Evolutionary conservation across 768 basidiomycete genomes (phyloP).

Genomic region (Lentinus brumalis): DNA sequence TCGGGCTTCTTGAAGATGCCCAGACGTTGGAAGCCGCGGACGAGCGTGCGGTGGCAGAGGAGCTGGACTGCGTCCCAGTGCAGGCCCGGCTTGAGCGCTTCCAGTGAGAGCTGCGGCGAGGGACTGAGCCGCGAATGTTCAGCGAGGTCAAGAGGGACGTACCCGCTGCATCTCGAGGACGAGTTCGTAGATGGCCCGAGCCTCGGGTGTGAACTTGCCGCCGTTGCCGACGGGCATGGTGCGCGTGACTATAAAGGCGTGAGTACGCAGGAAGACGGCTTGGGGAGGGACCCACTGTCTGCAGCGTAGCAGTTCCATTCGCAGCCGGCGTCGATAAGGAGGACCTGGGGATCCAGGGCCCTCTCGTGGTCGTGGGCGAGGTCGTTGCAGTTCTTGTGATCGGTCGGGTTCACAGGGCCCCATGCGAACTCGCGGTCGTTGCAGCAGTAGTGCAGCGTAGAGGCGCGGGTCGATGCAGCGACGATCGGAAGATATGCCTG

Average conservation of each 20-base stretch:
- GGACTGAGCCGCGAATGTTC: background rate
- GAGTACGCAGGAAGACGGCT: slow-evolving; percentile 7
- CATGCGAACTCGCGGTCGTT: slow-evolving; percentile 87
- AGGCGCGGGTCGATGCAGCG: slow-evolving; percentile 82
- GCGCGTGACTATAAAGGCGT: slow-evolving; percentile 48
- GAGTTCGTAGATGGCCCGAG: slow-evolving; percentile 80
- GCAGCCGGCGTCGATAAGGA: slow-evolving; percentile 94
- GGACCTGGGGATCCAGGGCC: slow-evolving; percentile 63
- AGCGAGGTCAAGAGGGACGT: slow-evolving; percentile 7
- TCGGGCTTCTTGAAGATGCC: slow-evolving; percentile 78
- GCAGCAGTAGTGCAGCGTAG: slow-evolving; percentile 93
- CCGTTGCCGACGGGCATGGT: slow-evolving; percentile 94
- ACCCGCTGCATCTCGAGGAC: slow-evolving; percentile 92
- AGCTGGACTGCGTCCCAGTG: slow-evolving; percentile 92
- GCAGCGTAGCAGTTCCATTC: slow-evolving; percentile 77
- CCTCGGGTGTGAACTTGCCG: slow-evolving; percentile 83
- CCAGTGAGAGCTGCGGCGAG: slow-evolving; percentile 60
- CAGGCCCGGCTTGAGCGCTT: slow-evolving; percentile 68
- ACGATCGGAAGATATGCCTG: slow-evolving; percentile 95
- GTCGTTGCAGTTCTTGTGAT: slow-evolving; percentile 53
- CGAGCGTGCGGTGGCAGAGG: slow-evolving; percentile 79
- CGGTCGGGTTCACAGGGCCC: slow-evolving; percentile 66
- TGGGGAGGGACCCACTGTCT: slow-evolving; percentile 47
- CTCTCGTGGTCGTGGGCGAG: slow-evolving; percentile 45
- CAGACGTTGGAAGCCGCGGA: slow-evolving; percentile 77